phyloP scores from a whole-genome alignment of 208 protist species.

The Wallacemonas sp. region DNA sequence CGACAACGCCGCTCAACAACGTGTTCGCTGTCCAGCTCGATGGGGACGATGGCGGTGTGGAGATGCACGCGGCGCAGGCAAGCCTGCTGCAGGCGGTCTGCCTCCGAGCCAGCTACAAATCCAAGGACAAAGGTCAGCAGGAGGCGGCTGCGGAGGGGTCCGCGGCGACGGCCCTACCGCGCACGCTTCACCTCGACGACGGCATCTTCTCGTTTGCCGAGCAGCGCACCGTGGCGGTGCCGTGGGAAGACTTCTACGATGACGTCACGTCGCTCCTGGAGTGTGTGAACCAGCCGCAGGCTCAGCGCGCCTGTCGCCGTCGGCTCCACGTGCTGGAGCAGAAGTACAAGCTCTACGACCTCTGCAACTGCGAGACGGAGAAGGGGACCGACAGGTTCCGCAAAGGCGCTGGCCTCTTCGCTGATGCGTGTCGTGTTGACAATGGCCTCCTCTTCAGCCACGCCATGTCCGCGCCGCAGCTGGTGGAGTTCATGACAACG shows the following conservation, averaged over 20 bases:
- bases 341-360: constrained; percentile 92
- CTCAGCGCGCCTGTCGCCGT: constrained; percentile 49
- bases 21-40: constrained; percentile 64
- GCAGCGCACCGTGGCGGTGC: constrained; percentile 40
- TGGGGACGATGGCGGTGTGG: constrained; percentile 72
- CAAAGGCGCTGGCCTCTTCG: constrained; percentile 77
- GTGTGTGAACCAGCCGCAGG: constrained; percentile 50
- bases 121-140: constrained; percentile 55
- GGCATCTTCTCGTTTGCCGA: constrained; percentile 64
- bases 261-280: constrained; percentile 46
- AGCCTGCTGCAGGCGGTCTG: constrained; percentile 37
- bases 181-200: constrained; percentile 59
- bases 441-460: background rate
- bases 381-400: constrained; percentile 60
- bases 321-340: constrained; percentile 91
- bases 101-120: constrained; percentile 71
- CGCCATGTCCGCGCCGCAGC: constrained; percentile 7
- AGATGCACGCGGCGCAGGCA: constrained; percentile 60
- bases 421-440: constrained; percentile 84
- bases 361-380: constrained; percentile 86
- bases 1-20: background rate
- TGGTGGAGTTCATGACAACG: background rate
- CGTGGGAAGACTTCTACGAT: constrained; percentile 76
- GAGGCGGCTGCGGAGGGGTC: constrained; percentile 18
- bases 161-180: background rate